These are phyloP conservation scores for Calonectria pauciramosa DNA, from an alignment of 2,329 filamentous ascomycete genomes.

Conservation along the genomic window DNA sequence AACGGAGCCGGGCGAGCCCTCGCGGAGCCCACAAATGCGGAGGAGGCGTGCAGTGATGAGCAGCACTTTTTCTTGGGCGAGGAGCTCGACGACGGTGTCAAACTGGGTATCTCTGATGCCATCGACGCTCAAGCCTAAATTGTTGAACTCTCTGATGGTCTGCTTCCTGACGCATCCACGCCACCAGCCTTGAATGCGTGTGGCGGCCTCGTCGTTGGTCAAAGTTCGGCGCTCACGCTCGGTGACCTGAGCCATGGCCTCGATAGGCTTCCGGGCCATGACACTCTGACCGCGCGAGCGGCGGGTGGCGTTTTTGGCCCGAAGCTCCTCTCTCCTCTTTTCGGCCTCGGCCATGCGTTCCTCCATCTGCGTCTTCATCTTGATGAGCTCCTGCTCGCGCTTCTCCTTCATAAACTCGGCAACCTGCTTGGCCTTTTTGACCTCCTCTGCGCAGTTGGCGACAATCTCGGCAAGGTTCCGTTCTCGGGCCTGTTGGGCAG, in stretches of 20 bases:
- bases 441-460: constrained; percentile 85
- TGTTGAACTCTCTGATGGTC: constrained; percentile 75
- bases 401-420: constrained; percentile 86
- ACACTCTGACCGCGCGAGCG: constrained; percentile 68
- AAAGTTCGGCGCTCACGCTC: constrained; percentile 62
- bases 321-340: constrained; percentile 75
- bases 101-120: constrained; percentile 79
- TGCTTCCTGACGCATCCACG: constrained; percentile 69
- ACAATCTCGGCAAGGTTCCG: constrained; percentile 87
- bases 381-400: constrained; percentile 79
- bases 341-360: constrained; percentile 85
- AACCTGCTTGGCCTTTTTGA: constrained; percentile 85
- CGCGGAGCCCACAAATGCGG: constrained; percentile 77
- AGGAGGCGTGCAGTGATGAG: constrained; percentile 76
- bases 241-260: constrained; percentile 63
- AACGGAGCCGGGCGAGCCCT: constrained; percentile 73
- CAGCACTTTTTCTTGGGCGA: constrained; percentile 77
- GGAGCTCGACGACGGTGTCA: constrained; percentile 78
- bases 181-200: constrained; percentile 80
- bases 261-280: constrained; percentile 63
- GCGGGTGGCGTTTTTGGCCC: constrained; percentile 66
- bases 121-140: constrained; percentile 78
- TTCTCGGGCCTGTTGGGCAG: constrained; percentile 83
- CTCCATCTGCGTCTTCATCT: constrained; percentile 81
- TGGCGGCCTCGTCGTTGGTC: constrained; percentile 72